phyloP scores from a whole-genome alignment of 2,329 filamentous ascomycete genomes.

The Trichophyton benhamiae region DNA sequence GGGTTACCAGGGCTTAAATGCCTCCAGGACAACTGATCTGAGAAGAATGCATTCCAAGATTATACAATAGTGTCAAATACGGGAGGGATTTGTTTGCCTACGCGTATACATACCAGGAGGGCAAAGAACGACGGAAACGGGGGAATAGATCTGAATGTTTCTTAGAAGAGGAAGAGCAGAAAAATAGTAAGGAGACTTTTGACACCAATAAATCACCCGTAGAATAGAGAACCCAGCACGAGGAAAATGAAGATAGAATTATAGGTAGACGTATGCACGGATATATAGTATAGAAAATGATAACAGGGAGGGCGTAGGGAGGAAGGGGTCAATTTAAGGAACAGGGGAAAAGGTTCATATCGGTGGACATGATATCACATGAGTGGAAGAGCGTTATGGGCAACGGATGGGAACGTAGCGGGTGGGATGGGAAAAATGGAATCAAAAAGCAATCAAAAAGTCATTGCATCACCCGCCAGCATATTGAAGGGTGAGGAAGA shows the following conservation, averaged over 20 bases:
- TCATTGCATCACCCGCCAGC: background rate
- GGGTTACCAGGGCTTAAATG: slow-evolving; percentile 8
- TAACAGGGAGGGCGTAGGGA: background rate
- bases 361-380: background rate
- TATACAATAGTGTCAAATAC: background rate
- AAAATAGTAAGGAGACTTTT: background rate
- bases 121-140: no score
- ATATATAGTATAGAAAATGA: background rate
- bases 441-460: background rate
- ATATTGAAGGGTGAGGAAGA: background rate
- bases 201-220: background rate
- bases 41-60: background rate
- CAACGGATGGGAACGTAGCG: background rate
- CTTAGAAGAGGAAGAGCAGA: background rate
- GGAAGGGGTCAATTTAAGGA: background rate
- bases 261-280: background rate
- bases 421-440: background rate
- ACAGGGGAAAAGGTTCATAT: background rate
- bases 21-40: background rate
- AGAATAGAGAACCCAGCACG: background rate
- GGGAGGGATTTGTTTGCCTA: background rate
- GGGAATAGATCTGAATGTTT: background rate
- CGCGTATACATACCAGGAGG: background rate
- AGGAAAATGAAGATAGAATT: background rate
- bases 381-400: background rate